These are phyloP conservation scores for Leucoagaricus sp. DNA, from an alignment of 1,284 basidiomycete genomes.

Conservation along the genomic window DNA sequence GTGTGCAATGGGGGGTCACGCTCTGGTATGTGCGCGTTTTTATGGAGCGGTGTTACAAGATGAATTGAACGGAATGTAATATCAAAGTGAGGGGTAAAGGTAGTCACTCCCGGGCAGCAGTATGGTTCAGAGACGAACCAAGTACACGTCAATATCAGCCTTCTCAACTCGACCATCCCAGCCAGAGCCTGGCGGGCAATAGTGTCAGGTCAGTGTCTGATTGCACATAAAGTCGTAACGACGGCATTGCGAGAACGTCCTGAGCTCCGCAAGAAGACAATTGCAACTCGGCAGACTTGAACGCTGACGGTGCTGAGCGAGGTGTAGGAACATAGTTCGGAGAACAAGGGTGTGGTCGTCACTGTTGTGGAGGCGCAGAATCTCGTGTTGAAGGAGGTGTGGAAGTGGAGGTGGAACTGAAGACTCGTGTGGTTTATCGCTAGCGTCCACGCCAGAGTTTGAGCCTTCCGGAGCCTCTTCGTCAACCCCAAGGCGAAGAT, in stretches of 20 bases:
- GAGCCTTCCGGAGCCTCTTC: slow-evolving; percentile 42
- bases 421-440: background rate
- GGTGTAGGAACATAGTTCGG: slow-evolving; percentile 41
- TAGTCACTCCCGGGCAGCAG: too few relatives aligned
- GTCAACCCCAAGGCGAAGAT: slow-evolving; percentile 80
- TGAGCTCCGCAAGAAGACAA: slow-evolving; percentile 10
- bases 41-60: too few relatives aligned
- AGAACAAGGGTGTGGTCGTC: slow-evolving; percentile 62
- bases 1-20: too few relatives aligned
- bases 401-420: background rate
- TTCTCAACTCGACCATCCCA: slow-evolving; percentile 78
- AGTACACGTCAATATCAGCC: slow-evolving; percentile 67
- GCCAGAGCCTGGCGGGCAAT: slow-evolving; percentile 72
- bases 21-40: too few relatives aligned
- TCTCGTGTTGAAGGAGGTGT: slow-evolving; percentile 5
- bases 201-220: slow-evolving; percentile 61
- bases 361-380: slow-evolving; percentile 17
- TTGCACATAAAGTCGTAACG: slow-evolving; percentile 77
- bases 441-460: background rate
- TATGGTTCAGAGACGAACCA: slow-evolving; percentile 32
- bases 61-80: too few relatives aligned
- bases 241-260: slow-evolving; percentile 69
- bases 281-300: background rate
- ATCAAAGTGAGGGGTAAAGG: too few relatives aligned
- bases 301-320: slow-evolving; percentile 16